Conservation (phyloP, 2,329 filamentous ascomycete genomes). For the Juglanconis sp. region DNA sequence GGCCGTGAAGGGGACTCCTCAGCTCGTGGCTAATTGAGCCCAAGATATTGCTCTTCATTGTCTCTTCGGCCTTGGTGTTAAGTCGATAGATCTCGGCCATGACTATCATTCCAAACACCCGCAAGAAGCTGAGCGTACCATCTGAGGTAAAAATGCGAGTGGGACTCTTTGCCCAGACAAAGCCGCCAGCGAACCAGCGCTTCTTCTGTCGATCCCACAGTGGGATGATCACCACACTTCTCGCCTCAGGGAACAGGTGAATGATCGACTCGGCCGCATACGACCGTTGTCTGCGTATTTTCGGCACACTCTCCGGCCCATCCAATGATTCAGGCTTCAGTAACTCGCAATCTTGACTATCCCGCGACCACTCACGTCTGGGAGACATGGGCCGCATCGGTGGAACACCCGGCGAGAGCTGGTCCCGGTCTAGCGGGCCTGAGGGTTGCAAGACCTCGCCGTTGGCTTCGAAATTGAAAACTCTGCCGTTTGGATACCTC, state of each 20-base stretch:
- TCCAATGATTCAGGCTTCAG: neutral
- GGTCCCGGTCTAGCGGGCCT: slow-evolving; percentile 24
- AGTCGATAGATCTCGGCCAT: slow-evolving; percentile 54
- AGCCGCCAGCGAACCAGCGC: slow-evolving; percentile 47
- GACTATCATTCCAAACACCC: slow-evolving; percentile 50
- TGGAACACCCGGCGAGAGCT: neutral
- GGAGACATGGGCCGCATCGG: neutral
- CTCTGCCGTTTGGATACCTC: slow-evolving; percentile 42
- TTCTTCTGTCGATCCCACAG: slow-evolving; percentile 40
- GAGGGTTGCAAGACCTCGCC: slow-evolving; percentile 23
- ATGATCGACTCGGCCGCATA: slow-evolving; percentile 32
- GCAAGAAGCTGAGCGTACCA: slow-evolving; percentile 49
- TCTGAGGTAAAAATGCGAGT: slow-evolving; percentile 42
- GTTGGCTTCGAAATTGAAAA: slow-evolving; percentile 42
- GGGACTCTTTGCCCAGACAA: slow-evolving; percentile 44
- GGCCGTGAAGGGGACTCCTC: slow-evolving; percentile 58
- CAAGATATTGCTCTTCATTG: slow-evolving; percentile 56
- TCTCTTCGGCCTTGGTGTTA: slow-evolving; percentile 34
- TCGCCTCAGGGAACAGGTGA: slow-evolving; percentile 38
- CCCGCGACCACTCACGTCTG: slow-evolving; percentile 1
- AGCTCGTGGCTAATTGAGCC: slow-evolving; percentile 61
- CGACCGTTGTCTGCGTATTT: slow-evolving; percentile 14
- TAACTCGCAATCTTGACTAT: neutral
- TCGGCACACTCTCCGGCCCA: neutral
- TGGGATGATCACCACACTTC: slow-evolving; percentile 45